Evolutionary conservation across 139 green algal species (phyloP).

Genomic region (Yamagishiella unicocca): DNA sequence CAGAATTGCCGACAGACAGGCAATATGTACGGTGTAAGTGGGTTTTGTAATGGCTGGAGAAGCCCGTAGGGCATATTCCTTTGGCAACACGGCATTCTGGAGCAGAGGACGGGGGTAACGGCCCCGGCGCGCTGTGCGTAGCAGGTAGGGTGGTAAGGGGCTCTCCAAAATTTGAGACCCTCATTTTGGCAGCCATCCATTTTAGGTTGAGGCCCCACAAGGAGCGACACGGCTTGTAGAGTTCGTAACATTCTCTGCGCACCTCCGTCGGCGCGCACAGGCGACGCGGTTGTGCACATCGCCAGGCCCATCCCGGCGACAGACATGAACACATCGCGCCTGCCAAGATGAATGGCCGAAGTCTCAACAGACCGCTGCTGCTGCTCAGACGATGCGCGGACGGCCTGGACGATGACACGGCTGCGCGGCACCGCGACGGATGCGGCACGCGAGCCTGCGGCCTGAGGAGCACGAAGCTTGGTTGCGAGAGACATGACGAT

Average conservation of each 20-base stretch:
- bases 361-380: background rate
- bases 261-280: conserved; percentile 19
- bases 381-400: background rate
- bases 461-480: background rate
- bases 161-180: background rate
- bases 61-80: no score
- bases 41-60: no score
- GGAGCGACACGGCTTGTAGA: background rate
- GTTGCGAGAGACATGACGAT: conserved; percentile 6
- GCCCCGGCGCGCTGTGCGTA: background rate
- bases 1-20: no score
- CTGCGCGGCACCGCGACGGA: background rate
- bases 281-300: background rate
- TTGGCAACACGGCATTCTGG: background rate
- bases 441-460: background rate
- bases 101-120: background rate
- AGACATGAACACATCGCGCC: conserved; percentile 3
- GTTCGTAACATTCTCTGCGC: background rate
- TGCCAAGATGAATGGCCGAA: background rate
- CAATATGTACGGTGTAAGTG: no score
- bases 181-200: background rate
- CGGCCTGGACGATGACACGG: background rate
- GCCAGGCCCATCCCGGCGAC: conserved; percentile 9
- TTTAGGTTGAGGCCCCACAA: background rate
- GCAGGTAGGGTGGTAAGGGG: no score